phyloP scores from a whole-genome alignment of 306 rosid genomes.

The Dryas drummondii region DNA sequence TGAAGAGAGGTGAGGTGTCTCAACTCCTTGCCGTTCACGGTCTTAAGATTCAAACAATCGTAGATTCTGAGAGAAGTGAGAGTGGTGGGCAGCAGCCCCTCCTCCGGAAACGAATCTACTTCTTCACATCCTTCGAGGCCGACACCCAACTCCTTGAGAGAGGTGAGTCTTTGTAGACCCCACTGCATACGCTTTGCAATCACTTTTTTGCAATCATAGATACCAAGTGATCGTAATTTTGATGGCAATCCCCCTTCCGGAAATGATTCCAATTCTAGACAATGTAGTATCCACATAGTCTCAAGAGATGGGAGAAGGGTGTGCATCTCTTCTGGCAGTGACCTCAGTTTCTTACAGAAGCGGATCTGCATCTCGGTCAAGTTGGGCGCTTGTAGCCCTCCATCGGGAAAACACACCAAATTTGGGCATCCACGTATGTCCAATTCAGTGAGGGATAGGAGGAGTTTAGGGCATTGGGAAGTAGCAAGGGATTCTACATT shows the following conservation, averaged over 20 bases:
- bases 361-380: neutral
- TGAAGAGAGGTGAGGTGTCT: too few species aligned
- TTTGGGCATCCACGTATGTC: too few species aligned
- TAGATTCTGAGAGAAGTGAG: too few species aligned
- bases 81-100: constrained; percentile 13
- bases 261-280: constrained; percentile 7
- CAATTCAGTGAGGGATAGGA: too few species aligned
- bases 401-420: neutral
- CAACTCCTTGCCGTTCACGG: too few species aligned
- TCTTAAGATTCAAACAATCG: too few species aligned
- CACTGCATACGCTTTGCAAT: neutral
- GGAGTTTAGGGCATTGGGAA: too few species aligned
- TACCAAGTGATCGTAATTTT: neutral
- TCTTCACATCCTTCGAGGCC: neutral
- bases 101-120: constrained; percentile 20
- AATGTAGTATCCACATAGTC: too few species aligned
- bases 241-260: constrained; percentile 16
- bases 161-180: constrained; percentile 12
- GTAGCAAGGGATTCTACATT: too few species aligned
- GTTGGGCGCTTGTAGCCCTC: neutral
- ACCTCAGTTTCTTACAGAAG: too few species aligned
- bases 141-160: neutral
- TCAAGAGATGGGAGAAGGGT: too few species aligned
- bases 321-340: too few species aligned
- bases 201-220: neutral